phyloP scores from a whole-genome alignment of 2,329 filamentous ascomycete genomes.

The Curvularia verruculosa region DNA sequence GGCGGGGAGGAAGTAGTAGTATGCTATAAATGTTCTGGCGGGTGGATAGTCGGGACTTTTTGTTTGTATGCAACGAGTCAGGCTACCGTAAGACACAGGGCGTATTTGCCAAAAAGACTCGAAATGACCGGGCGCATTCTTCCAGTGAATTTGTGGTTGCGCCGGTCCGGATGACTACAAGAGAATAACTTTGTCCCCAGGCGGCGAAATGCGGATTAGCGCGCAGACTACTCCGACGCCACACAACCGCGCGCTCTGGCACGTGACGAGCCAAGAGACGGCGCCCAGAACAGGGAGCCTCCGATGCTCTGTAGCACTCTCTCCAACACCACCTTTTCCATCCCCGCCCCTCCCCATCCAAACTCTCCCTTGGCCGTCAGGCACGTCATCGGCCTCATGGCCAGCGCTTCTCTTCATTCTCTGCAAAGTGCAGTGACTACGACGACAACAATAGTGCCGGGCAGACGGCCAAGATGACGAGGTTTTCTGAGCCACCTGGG shows the following conservation, averaged over 20 bases:
- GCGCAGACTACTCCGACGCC: too few relatives aligned
- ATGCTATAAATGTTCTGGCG: neutral
- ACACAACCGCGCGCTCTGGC: too few relatives aligned
- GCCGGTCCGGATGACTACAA: constrained; percentile 23
- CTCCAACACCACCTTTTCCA: constrained; percentile 6
- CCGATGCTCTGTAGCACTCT: neutral
- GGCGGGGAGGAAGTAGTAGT: neutral
- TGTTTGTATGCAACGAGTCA: neutral
- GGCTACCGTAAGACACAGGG: constrained; percentile 10
- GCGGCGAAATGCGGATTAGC: neutral
- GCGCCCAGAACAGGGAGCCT: neutral
- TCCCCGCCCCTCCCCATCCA: constrained; percentile 9
- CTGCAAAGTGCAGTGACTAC: constrained; percentile 2
- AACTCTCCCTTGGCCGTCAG: neutral
- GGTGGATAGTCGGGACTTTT: neutral
- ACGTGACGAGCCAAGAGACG: constrained; percentile 12
- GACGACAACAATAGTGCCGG: constrained; percentile 7
- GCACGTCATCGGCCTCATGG: neutral
- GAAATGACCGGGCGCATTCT: constrained; percentile 26
- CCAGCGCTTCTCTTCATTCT: neutral
- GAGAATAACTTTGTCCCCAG: constrained; percentile 21
- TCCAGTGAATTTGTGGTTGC: constrained; percentile 6
- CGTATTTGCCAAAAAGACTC: constrained; percentile 18
- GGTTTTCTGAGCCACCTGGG: neutral
- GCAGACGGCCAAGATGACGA: constrained; percentile 3